A percentile compares a stretch with the other conserved stretches of the same genome.
phyloP scores from a whole-genome alignment of 106 monocot genomes.

The Allium sativum region DNA sequence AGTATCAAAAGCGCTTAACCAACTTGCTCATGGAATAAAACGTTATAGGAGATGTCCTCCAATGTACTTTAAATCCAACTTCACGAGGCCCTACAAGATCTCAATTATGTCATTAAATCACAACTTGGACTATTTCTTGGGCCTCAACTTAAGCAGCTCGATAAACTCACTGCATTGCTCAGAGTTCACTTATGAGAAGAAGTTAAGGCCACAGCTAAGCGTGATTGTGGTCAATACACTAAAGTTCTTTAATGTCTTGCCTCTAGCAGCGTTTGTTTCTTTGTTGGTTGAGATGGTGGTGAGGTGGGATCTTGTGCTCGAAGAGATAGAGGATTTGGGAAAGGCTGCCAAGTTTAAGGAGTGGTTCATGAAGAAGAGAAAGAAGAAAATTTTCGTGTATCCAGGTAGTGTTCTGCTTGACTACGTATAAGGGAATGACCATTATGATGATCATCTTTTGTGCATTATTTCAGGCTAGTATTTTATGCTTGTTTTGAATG shows the following conservation, averaged over 20 bases:
- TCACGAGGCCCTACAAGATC: constrained; percentile 12
- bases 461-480: too few relatives aligned
- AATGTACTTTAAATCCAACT: constrained; percentile 6
- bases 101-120: constrained; percentile 31
- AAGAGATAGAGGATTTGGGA: constrained; percentile 45
- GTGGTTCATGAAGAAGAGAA: constrained; percentile 3
- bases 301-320: constrained; percentile 56
- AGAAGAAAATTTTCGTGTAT: background rate
- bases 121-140: constrained; percentile 63
- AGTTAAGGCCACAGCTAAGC: constrained; percentile 37
- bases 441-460: too few relatives aligned
- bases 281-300: constrained; percentile 73
- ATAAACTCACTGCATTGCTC: constrained; percentile 24
- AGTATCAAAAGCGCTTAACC: constrained; percentile 40
- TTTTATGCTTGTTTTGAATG: too few relatives aligned
- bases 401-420: constrained; percentile 3
- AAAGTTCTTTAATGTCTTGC: constrained; percentile 64
- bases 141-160: too few relatives aligned
- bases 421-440: too few relatives aligned
- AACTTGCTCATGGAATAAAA: constrained; percentile 45
- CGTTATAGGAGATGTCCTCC: constrained; percentile 17
- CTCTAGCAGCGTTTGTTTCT: constrained; percentile 59
- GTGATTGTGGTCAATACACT: constrained; percentile 55
- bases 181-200: background rate
- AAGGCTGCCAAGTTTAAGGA: constrained; percentile 49